Conservation (phyloP, 345 rosid species). For the Raphanus raphanistrum region DNA sequence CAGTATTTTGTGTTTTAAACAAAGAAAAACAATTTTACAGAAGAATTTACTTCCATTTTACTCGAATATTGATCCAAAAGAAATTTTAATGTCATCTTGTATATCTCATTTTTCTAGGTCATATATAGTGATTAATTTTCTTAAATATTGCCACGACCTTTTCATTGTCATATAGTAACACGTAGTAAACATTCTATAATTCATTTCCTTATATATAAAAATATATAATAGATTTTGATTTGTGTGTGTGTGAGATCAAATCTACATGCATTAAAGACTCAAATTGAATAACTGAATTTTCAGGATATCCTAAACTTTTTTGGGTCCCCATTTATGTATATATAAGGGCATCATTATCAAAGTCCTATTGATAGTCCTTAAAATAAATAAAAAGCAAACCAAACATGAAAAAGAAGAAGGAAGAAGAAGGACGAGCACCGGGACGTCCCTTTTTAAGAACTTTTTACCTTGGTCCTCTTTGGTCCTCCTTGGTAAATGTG, state of each 20-base stretch:
- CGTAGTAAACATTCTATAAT: not conserved
- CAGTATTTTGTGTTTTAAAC: not conserved
- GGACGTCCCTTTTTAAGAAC: no score
- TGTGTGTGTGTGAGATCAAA: not conserved
- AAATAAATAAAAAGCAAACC: no score
- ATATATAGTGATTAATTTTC: not conserved
- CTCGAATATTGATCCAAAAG: not conserved
- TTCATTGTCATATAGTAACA: not conserved
- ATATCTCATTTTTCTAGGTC: not conserved
- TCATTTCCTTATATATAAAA: not conserved
- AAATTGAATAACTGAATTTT: slow-evolving; percentile 26
- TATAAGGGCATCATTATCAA: not conserved
- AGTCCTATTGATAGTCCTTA: no score
- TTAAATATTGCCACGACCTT: not conserved
- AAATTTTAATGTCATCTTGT: not conserved
- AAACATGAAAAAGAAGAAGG: no score
- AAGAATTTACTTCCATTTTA: not conserved
- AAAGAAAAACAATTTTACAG: not conserved
- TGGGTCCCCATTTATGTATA: slow-evolving; percentile 28
- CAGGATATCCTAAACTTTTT: slow-evolving; percentile 8
- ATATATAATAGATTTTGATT: not conserved
- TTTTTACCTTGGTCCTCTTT: no score
- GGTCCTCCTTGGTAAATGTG: no score
- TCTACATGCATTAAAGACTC: slow-evolving; percentile 25
- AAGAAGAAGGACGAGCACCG: no score